Conservation (phyloP, 2,329 filamentous ascomycete species). For the Malbranchea zuffiana region DNA sequence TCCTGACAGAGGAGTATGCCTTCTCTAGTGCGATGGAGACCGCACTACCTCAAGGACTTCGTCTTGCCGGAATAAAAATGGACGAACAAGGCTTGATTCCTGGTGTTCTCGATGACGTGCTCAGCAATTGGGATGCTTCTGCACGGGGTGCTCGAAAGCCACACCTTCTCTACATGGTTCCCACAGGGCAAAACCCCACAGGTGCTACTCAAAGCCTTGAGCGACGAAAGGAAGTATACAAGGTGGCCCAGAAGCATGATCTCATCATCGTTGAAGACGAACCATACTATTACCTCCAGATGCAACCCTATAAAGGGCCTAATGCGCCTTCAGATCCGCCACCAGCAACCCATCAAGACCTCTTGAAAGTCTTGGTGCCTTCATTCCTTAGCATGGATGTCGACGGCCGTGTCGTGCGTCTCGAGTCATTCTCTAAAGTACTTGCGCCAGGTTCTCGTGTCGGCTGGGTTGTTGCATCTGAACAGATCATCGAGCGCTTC, state of each 20-base stretch:
- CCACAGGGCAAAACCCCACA: slow-evolving; percentile 82
- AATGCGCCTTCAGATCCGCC: slow-evolving; percentile 42
- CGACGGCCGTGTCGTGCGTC: slow-evolving; percentile 77
- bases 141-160: slow-evolving; percentile 52
- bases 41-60: slow-evolving; percentile 51
- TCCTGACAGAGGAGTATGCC: slow-evolving; percentile 83
- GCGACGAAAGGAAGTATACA: slow-evolving; percentile 62
- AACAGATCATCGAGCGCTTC: slow-evolving; percentile 74
- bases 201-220: slow-evolving; percentile 65
- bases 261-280: slow-evolving; percentile 84
- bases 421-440: slow-evolving; percentile 92
- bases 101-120: slow-evolving; percentile 49
- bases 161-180: slow-evolving; percentile 58
- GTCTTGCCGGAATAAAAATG: slow-evolving; percentile 51
- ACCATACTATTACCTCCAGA: slow-evolving; percentile 87
- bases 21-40: slow-evolving; percentile 68
- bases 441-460: slow-evolving; percentile 68
- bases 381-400: slow-evolving; percentile 68
- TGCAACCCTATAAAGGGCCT: slow-evolving; percentile 57
- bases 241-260: slow-evolving; percentile 71
- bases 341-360: slow-evolving; percentile 56
- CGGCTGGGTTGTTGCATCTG: slow-evolving; percentile 82
- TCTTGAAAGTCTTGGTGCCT: slow-evolving; percentile 62
- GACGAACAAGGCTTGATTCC: slow-evolving; percentile 57
- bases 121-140: slow-evolving; percentile 54